Base-by-base conservation (phyloP, 2,329 filamentous ascomycete genomes). In the Xylaria sp. region DNA sequence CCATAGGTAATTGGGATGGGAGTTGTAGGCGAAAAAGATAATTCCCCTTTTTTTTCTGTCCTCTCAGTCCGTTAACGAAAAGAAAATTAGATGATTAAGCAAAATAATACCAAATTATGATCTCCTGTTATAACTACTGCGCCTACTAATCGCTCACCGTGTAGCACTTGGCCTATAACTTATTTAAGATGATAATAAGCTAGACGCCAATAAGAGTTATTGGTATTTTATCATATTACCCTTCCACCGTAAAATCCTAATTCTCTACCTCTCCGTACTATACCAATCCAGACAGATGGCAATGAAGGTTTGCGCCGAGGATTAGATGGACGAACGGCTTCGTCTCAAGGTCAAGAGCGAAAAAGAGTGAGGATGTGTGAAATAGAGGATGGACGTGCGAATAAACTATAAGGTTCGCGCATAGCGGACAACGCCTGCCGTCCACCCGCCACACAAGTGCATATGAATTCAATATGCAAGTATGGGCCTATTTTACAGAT, bases 21-120 rank as follows among this genome's bases (percentile, higher is more conserved):
- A 56, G 51, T 56, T 50, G 51, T 31, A 50, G 36, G 53, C 22
- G 44, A 33, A 20, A 51, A 62, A 65, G 38, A 53, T 22, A 17
- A n/a, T n/a, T n/a, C 33, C n/a, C 31, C 3, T 57, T n/a, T n/a
- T 56, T 27, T 33, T 45, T 29, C n/a, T 27, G 15, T 47, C 3
- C 25, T 31, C 13, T 27, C 5, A 36, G 20, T 39, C 22, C 33
- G 9, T 54, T 54, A 33, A 54, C 47, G 39, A 49, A 66, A 66
- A 49, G 56, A 3, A 55, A 53, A 63, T 54, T 53, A 61, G 51
- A 66, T 56, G 25, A 66, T 39, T n/a, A 10, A 58, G 15, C 22
- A 49, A 47, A 33, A 58, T 59, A 59, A 61, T 63, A 57, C 33
- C 22, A 44, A 25, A 42, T 22, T 36, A 58, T 50, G 20, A 22